These are phyloP conservation scores for Orychophragmus violaceus DNA, from an alignment of 345 rosid species.

Conservation along the genomic window DNA sequence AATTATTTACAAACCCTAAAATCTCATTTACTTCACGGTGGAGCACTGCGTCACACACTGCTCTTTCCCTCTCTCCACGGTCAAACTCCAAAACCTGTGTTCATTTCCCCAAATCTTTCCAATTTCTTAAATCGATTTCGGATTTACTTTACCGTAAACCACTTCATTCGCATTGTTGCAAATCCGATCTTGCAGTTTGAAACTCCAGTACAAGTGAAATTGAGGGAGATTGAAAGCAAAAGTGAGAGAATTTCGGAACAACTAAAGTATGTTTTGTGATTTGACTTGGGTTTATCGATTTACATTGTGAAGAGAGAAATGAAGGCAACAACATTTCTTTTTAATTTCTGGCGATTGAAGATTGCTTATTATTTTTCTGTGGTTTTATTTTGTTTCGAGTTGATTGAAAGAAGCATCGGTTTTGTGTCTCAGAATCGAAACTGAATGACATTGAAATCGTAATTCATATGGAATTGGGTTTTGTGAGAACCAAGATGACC, in stretches of 20 bases:
- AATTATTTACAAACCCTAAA: conserved; percentile 21
- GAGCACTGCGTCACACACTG: conserved; percentile 1
- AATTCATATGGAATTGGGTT: not conserved
- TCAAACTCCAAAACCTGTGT: not conserved
- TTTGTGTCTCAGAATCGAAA: not conserved
- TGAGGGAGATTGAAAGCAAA: not conserved
- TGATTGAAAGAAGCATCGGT: not conserved
- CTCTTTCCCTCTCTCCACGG: not conserved
- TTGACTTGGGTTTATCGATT: conserved; percentile 10
- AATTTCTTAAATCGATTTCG: not conserved
- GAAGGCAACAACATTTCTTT: not conserved
- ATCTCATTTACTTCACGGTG: not conserved
- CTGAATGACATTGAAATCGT: not conserved
- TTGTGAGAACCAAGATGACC: not conserved
- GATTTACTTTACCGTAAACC: not conserved
- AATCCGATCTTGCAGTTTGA: conserved; percentile 5
- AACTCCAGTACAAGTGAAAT: not conserved
- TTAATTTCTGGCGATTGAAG: not conserved
- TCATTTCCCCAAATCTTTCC: not conserved
- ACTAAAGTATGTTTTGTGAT: conserved; percentile 1
- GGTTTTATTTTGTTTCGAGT: not conserved
- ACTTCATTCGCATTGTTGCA: not conserved
- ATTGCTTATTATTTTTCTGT: not conserved
- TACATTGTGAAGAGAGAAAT: not conserved
- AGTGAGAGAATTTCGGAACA: not conserved